Percentiles rank a stretch among this genome's conserved stretches.
Evolutionary conservation across 768 basidiomycete species (phyloP).

Genomic region (Phaeolepiota aurea): DNA sequence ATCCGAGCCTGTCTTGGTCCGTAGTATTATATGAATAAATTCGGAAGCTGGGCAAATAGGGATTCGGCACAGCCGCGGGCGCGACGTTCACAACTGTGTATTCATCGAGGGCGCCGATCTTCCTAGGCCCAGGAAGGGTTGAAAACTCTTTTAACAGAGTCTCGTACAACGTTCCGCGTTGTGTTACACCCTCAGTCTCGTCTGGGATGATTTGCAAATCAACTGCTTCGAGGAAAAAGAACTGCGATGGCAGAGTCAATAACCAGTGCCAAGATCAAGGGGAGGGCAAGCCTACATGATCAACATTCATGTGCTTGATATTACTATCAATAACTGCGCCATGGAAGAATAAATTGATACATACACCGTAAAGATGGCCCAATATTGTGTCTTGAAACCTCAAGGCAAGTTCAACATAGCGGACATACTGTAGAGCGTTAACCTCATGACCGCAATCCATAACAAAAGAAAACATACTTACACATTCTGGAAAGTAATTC

Average conservation of each 20-base stretch:
- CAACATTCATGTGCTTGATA: slow-evolving; percentile 72
- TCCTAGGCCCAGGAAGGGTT: slow-evolving; percentile 44
- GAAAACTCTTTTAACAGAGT: slow-evolving; percentile 58
- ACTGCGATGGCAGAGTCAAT: slow-evolving; percentile 34
- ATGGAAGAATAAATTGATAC: slow-evolving; percentile 8
- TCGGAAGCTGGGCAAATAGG: slow-evolving; percentile 73
- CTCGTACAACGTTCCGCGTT: slow-evolving; percentile 37
- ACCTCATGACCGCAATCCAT: slow-evolving; percentile 9
- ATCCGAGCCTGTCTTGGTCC: slow-evolving; percentile 13
- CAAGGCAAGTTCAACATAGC: slow-evolving; percentile 68
- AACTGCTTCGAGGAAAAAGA: slow-evolving; percentile 44
- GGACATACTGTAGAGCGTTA: slow-evolving; percentile 42
- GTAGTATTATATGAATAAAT: slow-evolving; percentile 78
- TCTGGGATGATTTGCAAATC: slow-evolving; percentile 39
- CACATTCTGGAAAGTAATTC: slow-evolving; percentile 83
- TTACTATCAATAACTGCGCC: slow-evolving; percentile 10
- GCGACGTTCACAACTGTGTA: slow-evolving; percentile 75
- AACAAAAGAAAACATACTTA: slow-evolving; percentile 27
- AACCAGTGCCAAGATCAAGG: slow-evolving; percentile 1
- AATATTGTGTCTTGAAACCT: slow-evolving; percentile 83
- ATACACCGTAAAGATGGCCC: slow-evolving; percentile 77
- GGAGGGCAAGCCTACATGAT: slow-evolving; percentile 43
- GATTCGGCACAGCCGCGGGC: slow-evolving; percentile 82
- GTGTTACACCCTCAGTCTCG: slow-evolving; percentile 11
- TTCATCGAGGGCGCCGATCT: slow-evolving; percentile 48